phyloP scores from a whole-genome alignment of 1,284 basidiomycete genomes.

The Inonotus hispidus region DNA sequence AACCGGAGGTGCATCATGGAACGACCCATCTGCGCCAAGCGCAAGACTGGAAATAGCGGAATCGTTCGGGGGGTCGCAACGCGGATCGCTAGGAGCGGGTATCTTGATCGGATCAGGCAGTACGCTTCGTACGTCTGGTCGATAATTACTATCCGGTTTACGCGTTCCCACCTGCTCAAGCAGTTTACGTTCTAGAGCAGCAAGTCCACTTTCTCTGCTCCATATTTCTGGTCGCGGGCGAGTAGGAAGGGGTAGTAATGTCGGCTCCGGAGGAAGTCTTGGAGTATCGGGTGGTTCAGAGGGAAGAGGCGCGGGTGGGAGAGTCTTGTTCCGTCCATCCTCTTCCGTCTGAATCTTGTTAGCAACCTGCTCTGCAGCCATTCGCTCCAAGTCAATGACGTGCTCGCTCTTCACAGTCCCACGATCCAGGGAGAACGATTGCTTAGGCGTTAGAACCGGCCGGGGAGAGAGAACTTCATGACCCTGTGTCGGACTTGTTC shows the following conservation, averaged over 20 bases:
- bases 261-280: conserved; percentile 14
- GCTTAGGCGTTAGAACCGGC: conserved; percentile 54
- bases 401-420: conserved; percentile 46
- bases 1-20: background rate
- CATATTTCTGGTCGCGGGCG: conserved; percentile 3
- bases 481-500: conserved; percentile 21
- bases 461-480: conserved; percentile 50
- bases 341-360: conserved; percentile 22
- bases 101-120: conserved; percentile 41
- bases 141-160: conserved; percentile 21
- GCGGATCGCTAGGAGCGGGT: conserved; percentile 30
- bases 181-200: conserved; percentile 22
- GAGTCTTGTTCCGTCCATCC: conserved; percentile 48
- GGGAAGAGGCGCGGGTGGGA: conserved; percentile 33
- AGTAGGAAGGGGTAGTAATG: conserved; percentile 5
- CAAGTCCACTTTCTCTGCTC: conserved; percentile 18
- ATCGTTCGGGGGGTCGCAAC: conserved; percentile 45
- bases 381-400: conserved; percentile 59
- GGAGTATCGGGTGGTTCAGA: conserved; percentile 11
- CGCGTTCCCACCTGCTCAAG: conserved; percentile 24
- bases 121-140: conserved; percentile 45
- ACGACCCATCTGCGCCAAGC: conserved; percentile 40
- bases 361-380: conserved; percentile 49
- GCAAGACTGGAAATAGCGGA: conserved; percentile 72
- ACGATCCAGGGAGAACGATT: conserved; percentile 37